These are phyloP conservation scores for Radiomyces spectabilis DNA, from an alignment of 192 early-diverging fungal genomes.

Conservation along the genomic window DNA sequence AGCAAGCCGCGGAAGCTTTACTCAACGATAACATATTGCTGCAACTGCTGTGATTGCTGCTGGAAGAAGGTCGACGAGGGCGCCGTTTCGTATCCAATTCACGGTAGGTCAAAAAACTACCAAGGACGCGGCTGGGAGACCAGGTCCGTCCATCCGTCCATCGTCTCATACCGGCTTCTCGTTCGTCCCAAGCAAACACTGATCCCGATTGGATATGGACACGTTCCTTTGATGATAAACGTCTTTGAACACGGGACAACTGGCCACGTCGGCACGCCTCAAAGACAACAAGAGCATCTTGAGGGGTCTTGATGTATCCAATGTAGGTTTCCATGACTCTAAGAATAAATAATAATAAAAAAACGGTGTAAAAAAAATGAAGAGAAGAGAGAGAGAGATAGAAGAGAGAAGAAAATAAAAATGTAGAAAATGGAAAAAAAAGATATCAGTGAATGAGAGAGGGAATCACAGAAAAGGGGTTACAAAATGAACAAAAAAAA, in stretches of 20 bases:
- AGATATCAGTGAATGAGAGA: background rate
- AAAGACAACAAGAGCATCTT: slow-evolving; percentile 83
- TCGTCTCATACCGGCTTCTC: slow-evolving; percentile 84
- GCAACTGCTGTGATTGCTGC: slow-evolving; percentile 5
- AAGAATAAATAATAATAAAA: slow-evolving; percentile 7
- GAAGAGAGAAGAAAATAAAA: background rate
- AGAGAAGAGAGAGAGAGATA: background rate
- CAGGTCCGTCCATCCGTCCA: slow-evolving; percentile 92
- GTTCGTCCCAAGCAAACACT: slow-evolving; percentile 88
- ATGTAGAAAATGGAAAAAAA: background rate
- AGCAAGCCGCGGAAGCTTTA: slow-evolving; percentile 26
- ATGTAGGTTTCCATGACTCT: slow-evolving; percentile 78
- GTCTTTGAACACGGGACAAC: slow-evolving; percentile 69
- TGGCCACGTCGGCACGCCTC: slow-evolving; percentile 78
- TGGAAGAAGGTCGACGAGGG: slow-evolving; percentile 27
- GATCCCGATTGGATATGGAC: slow-evolving; percentile 75
- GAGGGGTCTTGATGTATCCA: slow-evolving; percentile 79
- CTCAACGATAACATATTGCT: background rate
- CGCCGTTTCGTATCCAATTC: slow-evolving; percentile 67
- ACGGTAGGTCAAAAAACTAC: slow-evolving; percentile 85
- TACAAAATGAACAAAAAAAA: slow-evolving; percentile 5
- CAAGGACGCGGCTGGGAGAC: slow-evolving; percentile 82
- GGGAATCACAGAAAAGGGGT: slow-evolving; percentile 1
- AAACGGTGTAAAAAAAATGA: background rate
- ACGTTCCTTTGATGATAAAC: slow-evolving; percentile 79